Evolutionary conservation across 805 yeast species (phyloP), one percentile per base, ranked within the genome.

Genomic region (Huiozyma sinensis): DNA sequence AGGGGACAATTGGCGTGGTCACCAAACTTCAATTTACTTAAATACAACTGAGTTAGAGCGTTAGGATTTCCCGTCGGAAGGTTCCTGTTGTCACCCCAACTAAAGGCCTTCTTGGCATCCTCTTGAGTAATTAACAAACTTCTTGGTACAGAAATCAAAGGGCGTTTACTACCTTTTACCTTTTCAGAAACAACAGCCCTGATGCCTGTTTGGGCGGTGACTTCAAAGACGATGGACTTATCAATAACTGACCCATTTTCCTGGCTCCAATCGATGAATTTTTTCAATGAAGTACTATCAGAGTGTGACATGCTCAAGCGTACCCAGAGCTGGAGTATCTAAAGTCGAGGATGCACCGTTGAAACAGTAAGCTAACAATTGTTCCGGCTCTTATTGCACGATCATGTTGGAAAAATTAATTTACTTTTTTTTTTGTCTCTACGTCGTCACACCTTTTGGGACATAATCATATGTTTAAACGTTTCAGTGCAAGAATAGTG

Each of bases 11-110:
- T 41, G 7, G 50, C 44, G 0, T 34, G 28, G 3, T 13, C 10
- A 3, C 58, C 46, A 45, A 69, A 73, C 47, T 64, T 73, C 44
- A 73, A 53, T 43, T 69, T 67, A 1, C 75, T 67, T 6, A 73
- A 43, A 10, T 68, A 57, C 2, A 74, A 50, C 42, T 69, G 68
- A 0, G 63, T 49, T 30, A 61, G 50, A 0, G 60, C 61, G 52
- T 69, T 67, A 1, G 59, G 57, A 36, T 63, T 54, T 10, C 37
- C 28, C 6, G 45, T 33, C 39, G 42, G n/a, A 37, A 51, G 40
- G 10, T 43, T 28, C 1, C 51, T 29, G 1, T 38, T 36, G 7
- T 36, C 45, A 10, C 44, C 41, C 1, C 39, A 35, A 1, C 57
- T 51, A 39, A 69, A 66, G 28, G 51, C 56, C 1, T 45, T 31